These are phyloP conservation scores for Trichoderma semiorbis DNA, from an alignment of 2,329 filamentous ascomycete species.

Conservation along the genomic window DNA sequence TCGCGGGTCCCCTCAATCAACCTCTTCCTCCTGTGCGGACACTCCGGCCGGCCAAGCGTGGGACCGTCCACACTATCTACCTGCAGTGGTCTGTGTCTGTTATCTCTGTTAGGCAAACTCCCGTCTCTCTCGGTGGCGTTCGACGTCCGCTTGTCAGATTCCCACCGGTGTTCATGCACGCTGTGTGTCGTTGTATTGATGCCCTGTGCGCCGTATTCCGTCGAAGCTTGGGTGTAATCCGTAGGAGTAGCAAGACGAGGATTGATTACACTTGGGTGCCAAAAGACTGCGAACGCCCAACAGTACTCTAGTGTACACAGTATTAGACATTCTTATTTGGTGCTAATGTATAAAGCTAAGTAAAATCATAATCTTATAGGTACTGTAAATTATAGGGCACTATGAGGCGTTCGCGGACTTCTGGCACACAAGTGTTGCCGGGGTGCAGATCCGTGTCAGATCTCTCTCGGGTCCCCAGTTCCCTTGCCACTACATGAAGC, in stretches of 20 bases:
- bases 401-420: no score
- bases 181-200: neutral
- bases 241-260: neutral
- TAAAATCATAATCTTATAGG: no score
- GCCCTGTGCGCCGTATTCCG: neutral
- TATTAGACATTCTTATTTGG: no score
- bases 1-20: neutral
- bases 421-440: neutral
- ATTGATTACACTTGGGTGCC: neutral
- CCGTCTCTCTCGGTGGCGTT: neutral
- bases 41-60: constrained; percentile 5
- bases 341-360: no score
- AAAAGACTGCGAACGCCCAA: no score
- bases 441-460: neutral
- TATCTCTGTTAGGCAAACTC: neutral
- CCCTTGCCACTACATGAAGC: neutral
- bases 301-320: no score
- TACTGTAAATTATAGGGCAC: no score
- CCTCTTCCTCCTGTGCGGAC: neutral
- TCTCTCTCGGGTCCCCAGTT: neutral
- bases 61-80: neutral
- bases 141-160: neutral
- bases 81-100: neutral
- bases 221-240: neutral
- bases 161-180: neutral